Evolutionary conservation across 1,139 yeast genomes (phyloP).

Genomic region (Schizosaccharomyces versatilis): DNA sequence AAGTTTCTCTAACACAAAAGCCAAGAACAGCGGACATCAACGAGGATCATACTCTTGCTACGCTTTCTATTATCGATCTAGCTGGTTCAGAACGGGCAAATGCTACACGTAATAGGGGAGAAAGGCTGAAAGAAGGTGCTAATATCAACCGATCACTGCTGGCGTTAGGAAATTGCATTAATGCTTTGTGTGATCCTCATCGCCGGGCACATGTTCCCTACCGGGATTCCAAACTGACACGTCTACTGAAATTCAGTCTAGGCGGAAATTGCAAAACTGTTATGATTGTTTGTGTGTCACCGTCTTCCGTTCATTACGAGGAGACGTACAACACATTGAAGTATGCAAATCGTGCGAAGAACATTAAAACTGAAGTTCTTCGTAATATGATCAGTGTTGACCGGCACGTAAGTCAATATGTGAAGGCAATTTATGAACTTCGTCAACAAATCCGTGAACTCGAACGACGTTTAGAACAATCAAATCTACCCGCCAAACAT

Average conservation of each 20-base stretch:
- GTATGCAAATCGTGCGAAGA: conserved; percentile 85
- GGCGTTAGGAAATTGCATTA: conserved; percentile 84
- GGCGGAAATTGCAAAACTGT: conserved; percentile 80
- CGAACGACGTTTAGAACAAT: conserved; percentile 20
- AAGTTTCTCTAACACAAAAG: conserved; percentile 28
- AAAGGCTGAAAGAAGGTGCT: conserved; percentile 77
- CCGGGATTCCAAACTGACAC: conserved; percentile 73
- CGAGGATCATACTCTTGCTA: conserved; percentile 28
- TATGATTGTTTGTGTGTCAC: conserved; percentile 43
- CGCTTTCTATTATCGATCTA: conserved; percentile 72
- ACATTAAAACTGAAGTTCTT: conserved; percentile 59
- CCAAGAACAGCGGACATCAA: conserved; percentile 23
- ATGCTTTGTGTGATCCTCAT: conserved; percentile 62
- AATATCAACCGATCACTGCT: conserved; percentile 73
- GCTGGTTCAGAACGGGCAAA: conserved; percentile 93
- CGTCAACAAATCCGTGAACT: conserved; percentile 55
- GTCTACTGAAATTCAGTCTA: conserved; percentile 73
- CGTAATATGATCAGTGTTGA: conserved; percentile 59
- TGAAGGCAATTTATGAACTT: conserved; percentile 70
- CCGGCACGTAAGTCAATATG: conserved; percentile 69
- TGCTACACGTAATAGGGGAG: conserved; percentile 30
- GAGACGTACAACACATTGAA: conserved; percentile 75
- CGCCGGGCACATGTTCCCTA: conserved; percentile 61
- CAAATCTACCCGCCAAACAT: neutral
- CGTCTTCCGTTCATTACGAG: conserved; percentile 49